Evolutionary conservation across 352 stramenopile genomes (phyloP), one percentile per base, ranked within the genome.

Genomic region (Pythium vanterpoolii): DNA sequence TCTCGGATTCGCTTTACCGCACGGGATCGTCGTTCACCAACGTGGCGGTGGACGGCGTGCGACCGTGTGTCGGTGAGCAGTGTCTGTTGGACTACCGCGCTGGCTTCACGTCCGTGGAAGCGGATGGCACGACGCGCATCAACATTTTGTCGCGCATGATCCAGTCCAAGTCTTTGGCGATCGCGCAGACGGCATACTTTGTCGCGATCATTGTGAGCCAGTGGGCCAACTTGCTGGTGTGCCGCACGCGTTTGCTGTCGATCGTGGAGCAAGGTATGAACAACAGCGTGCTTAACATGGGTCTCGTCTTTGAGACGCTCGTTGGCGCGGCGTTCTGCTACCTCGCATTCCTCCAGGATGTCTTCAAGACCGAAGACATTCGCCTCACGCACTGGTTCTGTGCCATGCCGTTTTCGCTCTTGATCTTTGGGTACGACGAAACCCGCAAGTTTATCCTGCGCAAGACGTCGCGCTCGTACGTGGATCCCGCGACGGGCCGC

Each of bases 251-350:
- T 7, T 76, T 88, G 72, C 72, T 96, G 28, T 94, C 79, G 38
- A 79, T 97, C 58, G 63, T 77, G 43, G 69, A 87, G 18, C 89
- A 97, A 56, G 89, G 89, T 56, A 94, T 97, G 83, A 55, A 74
- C 34, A 97, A 96, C 73, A 79, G 62, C 9, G 79, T 91, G 57
- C 79, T 97, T 59, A 94, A 96, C 69, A 95, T 96, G 69, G 85
- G 85, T 13, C 73, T 97, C 21, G 59, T 89, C 21, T 95, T 94
- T 61, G 89, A 96, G 76, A 88, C 86, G 34, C 64, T 93, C 31
- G 44, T 97, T 6, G 85, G 79, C 57, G 68, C 67, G 18, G 74
- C 78, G 28, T 79, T 96, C 45, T 86, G 77, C 62, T 97, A 97
- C 79, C 68, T 71, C 19, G 71, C 66, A 8, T 76, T 76, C 27